Conservation (phyloP, 148 eudicot species). For the Diospyros lotus region DNA sequence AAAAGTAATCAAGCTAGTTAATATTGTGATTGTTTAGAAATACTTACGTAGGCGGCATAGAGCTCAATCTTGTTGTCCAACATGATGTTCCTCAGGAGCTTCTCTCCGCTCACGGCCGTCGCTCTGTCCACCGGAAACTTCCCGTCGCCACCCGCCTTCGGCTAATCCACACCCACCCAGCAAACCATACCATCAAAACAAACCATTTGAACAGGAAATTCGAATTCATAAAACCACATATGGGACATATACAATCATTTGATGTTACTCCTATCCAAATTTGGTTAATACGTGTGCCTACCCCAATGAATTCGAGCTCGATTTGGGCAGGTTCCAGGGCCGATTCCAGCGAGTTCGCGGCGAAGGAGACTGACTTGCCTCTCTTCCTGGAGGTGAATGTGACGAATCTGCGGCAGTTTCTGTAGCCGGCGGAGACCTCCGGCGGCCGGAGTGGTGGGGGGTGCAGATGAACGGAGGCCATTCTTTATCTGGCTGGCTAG, state of each 20-base stretch:
- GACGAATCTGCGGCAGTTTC: slow-evolving; percentile 14
- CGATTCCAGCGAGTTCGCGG: slow-evolving; percentile 37
- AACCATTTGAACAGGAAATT: slow-evolving; percentile 5
- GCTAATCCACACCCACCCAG: slow-evolving; percentile 30
- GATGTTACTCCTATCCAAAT: not conserved
- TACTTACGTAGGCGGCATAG: slow-evolving; percentile 87
- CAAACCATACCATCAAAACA: not conserved
- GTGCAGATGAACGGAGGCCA: slow-evolving; percentile 41
- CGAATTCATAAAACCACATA: not conserved
- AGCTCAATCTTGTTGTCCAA: slow-evolving; percentile 88
- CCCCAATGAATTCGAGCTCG: slow-evolving; percentile 86
- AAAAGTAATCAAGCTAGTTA: too few relatives aligned
- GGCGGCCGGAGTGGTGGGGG: slow-evolving; percentile 27
- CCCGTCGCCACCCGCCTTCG: slow-evolving; percentile 59
- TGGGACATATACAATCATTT: too few relatives aligned
- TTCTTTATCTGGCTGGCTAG: slow-evolving; percentile 1
- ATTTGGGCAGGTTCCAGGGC: slow-evolving; percentile 38
- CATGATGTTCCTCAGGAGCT: slow-evolving; percentile 82
- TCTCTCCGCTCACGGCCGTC: slow-evolving; percentile 74
- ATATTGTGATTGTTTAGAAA: too few relatives aligned
- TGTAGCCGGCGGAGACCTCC: slow-evolving; percentile 23
- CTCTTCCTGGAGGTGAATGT: slow-evolving; percentile 18
- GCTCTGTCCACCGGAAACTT: slow-evolving; percentile 57
- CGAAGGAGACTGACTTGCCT: slow-evolving; percentile 21
- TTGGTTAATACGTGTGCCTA: slow-evolving; percentile 4